These are phyloP conservation scores for Peniophora sp. DNA, from an alignment of 1,284 basidiomycete species.

Conservation along the genomic window DNA sequence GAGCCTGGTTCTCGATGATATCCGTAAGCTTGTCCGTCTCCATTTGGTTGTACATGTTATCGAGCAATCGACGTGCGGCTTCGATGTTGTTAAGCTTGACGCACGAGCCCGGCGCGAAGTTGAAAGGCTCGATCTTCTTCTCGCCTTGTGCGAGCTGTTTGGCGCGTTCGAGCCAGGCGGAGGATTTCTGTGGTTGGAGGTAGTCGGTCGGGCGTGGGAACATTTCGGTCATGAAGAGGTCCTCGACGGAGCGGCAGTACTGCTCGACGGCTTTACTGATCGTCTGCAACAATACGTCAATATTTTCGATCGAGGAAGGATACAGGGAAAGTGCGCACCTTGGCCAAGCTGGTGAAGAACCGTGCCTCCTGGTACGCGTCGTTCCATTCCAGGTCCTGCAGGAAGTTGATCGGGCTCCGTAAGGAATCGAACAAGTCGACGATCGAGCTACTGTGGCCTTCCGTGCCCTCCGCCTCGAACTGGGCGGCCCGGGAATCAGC, in stretches of 20 bases:
- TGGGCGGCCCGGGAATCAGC: conserved; percentile 21
- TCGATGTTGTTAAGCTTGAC: conserved; percentile 98
- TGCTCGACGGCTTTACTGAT: conserved; percentile 89
- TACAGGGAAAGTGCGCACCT: no score
- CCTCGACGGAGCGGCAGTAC: conserved; percentile 85
- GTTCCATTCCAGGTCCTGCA: conserved; percentile 88
- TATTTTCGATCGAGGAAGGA: no score
- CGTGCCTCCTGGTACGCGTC: conserved; percentile 84
- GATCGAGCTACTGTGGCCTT: conserved; percentile 92
- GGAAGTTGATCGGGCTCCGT: conserved; percentile 82
- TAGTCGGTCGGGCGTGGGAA: conserved; percentile 76
- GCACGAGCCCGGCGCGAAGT: conserved; percentile 89
- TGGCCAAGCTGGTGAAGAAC: conserved; percentile 84
- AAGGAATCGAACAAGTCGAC: conserved; percentile 94
- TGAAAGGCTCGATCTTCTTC: conserved; percentile 90
- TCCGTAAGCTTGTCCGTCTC: conserved; percentile 85
- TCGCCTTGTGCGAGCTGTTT: conserved; percentile 77
- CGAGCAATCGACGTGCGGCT: conserved; percentile 82
- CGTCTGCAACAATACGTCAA: conserved; percentile 49
- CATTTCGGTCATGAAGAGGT: conserved; percentile 91
- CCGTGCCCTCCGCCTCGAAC: conserved; percentile 81
- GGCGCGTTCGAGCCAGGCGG: conserved; percentile 93
- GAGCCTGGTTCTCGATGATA: conserved; percentile 46
- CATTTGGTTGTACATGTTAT: conserved; percentile 90
- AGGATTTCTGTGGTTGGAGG: conserved; percentile 75